Evolutionary conservation across 441 rosid species (phyloP).

Genomic region (Adansonia rubrostipa): DNA sequence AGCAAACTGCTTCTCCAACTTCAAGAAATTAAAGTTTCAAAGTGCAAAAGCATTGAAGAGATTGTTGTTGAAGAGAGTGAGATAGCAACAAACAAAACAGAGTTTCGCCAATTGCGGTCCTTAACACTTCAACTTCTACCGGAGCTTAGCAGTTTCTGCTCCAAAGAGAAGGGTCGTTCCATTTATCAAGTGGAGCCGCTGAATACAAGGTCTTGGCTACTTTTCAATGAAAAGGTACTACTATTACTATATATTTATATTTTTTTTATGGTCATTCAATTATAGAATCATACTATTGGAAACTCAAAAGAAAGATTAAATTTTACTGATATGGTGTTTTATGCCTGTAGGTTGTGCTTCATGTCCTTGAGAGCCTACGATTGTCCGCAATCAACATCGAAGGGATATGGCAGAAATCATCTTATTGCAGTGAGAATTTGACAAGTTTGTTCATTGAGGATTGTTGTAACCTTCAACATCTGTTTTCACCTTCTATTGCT

Average conservation of each 20-base stretch:
- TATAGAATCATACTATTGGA: neutral
- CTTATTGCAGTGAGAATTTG: constrained; percentile 20
- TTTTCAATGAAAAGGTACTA: constrained; percentile 23
- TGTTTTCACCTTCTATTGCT: constrained; percentile 26
- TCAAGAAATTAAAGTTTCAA: constrained; percentile 19
- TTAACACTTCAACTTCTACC: constrained; percentile 25
- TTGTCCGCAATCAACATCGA: constrained; percentile 5
- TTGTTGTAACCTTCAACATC: constrained; percentile 23
- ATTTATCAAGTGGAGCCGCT: constrained; percentile 14
- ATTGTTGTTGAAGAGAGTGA: constrained; percentile 18
- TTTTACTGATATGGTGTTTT: neutral
- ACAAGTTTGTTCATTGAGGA: constrained; percentile 16
- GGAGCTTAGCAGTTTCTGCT: constrained; percentile 19
- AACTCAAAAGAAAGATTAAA: neutral
- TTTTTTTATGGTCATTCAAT: neutral
- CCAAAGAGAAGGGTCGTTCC: neutral
- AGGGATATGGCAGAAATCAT: constrained; percentile 23
- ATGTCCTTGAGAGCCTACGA: constrained; percentile 10
- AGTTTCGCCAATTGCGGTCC: constrained; percentile 23
- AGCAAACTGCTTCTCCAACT: constrained; percentile 24
- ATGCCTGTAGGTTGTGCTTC: constrained; percentile 18
- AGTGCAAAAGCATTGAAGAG: constrained; percentile 24
- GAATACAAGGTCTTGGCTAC: constrained; percentile 9
- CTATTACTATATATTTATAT: neutral
- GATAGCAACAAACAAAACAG: neutral